Conservation (phyloP, 495 filamentous ascomycete species). For the Lasiosphaeria hispida region DNA sequence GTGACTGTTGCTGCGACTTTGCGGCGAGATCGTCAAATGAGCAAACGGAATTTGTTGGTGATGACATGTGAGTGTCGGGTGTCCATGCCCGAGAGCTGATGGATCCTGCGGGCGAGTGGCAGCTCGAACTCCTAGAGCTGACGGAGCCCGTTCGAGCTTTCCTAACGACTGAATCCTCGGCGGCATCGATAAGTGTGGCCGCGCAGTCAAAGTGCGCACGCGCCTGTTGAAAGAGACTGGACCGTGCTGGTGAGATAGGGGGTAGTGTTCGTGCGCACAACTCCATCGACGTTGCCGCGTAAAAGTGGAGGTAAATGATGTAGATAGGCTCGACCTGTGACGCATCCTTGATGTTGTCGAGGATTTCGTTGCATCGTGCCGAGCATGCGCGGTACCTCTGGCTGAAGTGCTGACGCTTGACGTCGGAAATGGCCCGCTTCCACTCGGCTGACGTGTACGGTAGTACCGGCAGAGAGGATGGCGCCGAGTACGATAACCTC, state of each 20-base stretch:
- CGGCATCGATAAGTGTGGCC: constrained; percentile 37
- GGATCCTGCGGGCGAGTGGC: constrained; percentile 45
- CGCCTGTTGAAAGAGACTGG: constrained; percentile 46
- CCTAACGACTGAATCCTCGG: constrained; percentile 36
- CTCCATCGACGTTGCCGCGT: constrained; percentile 52
- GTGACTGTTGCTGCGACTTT: constrained; percentile 22
- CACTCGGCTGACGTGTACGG: constrained; percentile 39
- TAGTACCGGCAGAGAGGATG: constrained; percentile 21
- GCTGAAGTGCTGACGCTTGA: constrained; percentile 46
- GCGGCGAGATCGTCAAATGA: constrained; percentile 36
- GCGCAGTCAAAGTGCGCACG: constrained; percentile 48
- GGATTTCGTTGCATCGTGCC: constrained; percentile 44
- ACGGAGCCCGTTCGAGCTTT: constrained; percentile 33
- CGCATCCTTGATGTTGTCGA: constrained; percentile 42
- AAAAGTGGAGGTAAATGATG: constrained; percentile 54
- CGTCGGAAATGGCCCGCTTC: constrained; percentile 42
- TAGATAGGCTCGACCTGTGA: constrained; percentile 45
- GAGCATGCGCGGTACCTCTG: constrained; percentile 47
- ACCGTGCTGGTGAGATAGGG: constrained; percentile 40
- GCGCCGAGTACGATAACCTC: constrained; percentile 21
- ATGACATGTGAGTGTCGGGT: constrained; percentile 40
- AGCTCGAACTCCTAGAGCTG: constrained; percentile 38
- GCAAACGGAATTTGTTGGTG: constrained; percentile 43
- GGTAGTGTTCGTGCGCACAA: constrained; percentile 49
- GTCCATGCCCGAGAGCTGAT: constrained; percentile 43